A percentile compares a stretch with the other conserved stretches of the same genome.
phyloP scores from a whole-genome alignment of 495 filamentous ascomycete species.

The Talaromyces borbonicus region DNA sequence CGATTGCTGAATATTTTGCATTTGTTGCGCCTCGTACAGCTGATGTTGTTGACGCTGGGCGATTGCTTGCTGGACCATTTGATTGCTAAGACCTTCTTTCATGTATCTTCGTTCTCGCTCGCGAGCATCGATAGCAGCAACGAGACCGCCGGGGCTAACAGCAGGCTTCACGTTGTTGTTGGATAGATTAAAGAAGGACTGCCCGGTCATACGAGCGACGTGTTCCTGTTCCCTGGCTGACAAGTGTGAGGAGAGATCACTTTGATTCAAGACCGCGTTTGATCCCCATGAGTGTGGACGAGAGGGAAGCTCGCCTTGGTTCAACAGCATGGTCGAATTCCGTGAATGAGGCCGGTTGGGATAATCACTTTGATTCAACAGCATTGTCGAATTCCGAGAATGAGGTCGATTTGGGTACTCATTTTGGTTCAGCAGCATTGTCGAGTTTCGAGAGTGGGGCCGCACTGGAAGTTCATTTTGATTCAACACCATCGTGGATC shows the following conservation, averaged over 20 bases:
- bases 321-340: conserved; percentile 31
- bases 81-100: conserved; percentile 57
- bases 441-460: conserved; percentile 41
- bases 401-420: conserved; percentile 46
- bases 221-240: conserved; percentile 94
- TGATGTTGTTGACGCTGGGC: conserved; percentile 59
- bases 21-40: conserved; percentile 28
- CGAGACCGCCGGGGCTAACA: conserved; percentile 49
- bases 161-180: conserved; percentile 36
- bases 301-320: conserved; percentile 36
- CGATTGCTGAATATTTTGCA: conserved; percentile 18
- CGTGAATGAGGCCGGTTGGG: conserved; percentile 44
- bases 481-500: conserved; percentile 32
- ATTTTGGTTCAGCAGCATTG: conserved; percentile 30
- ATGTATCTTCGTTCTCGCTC: conserved; percentile 66
- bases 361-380: conserved; percentile 25
- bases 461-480: conserved; percentile 41
- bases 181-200: conserved; percentile 66
- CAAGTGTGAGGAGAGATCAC: conserved; percentile 54
- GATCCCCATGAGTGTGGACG: conserved; percentile 43
- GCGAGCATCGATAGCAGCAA: conserved; percentile 66
- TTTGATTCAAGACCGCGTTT: conserved; percentile 30
- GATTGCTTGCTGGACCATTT: conserved; percentile 73
- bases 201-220: conserved; percentile 77
- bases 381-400: conserved; percentile 36